A percentile compares a stretch with the other conserved stretches of the same genome.
Conservation (phyloP, 2,329 filamentous ascomycete genomes). For the Alternaria alternata region DNA sequence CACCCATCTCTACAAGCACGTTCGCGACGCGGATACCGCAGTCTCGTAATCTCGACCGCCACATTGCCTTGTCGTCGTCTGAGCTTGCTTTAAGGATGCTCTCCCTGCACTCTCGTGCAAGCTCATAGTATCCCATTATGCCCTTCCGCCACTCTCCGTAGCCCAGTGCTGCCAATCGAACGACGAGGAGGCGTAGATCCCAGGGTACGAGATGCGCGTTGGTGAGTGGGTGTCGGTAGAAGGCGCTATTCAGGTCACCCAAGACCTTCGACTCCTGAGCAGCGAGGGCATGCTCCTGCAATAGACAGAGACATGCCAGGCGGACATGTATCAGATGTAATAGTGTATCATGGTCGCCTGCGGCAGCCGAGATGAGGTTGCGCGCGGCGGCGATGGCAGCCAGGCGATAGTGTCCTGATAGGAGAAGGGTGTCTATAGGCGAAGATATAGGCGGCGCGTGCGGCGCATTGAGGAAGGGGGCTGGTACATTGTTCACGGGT, state of each 20-base stretch:
- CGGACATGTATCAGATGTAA: conserved; percentile 83
- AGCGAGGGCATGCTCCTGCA: conserved; percentile 67
- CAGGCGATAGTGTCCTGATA: conserved; percentile 78
- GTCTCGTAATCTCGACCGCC: conserved; percentile 76
- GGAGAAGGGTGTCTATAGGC: conserved; percentile 72
- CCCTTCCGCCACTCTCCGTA: conserved; percentile 84
- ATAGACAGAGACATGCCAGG: conserved; percentile 81
- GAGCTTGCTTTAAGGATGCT: conserved; percentile 59
- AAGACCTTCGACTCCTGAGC: conserved; percentile 69
- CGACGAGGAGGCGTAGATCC: conserved; percentile 81
- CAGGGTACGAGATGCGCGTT: conserved; percentile 74
- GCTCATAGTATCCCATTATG: conserved; percentile 89
- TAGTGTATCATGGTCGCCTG: conserved; percentile 70
- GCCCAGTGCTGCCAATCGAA: conserved; percentile 84
- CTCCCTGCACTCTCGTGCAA: conserved; percentile 78
- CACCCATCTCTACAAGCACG: conserved; percentile 84
- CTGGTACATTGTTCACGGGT: conserved; percentile 66
- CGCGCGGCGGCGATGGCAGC: conserved; percentile 75
- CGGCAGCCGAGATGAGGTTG: conserved; percentile 61
- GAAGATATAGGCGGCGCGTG: conserved; percentile 68
- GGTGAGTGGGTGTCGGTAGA: conserved; percentile 59
- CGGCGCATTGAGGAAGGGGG: conserved; percentile 73
- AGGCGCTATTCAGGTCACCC: conserved; percentile 67
- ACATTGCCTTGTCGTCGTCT: conserved; percentile 65
- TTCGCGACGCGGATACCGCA: conserved; percentile 72